Conservation (phyloP, 495 filamentous ascomycete species). For the Aspergillus indologenus region DNA sequence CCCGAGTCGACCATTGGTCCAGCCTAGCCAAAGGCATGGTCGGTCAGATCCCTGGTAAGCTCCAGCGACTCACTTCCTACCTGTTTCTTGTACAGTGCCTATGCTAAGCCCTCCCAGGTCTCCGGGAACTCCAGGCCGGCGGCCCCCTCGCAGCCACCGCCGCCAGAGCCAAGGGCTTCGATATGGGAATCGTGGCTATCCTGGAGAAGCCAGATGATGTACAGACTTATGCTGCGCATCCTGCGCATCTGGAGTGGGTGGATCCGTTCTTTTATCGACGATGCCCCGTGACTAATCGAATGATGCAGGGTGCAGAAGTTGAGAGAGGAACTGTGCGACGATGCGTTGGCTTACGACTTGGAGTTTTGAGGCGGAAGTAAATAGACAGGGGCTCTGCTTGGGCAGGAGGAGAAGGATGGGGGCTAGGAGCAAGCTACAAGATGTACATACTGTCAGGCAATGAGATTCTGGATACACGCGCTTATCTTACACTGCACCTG, state of each 20-base stretch:
- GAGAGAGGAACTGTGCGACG: constrained; percentile 44
- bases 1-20: constrained; percentile 31
- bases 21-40: constrained; percentile 33
- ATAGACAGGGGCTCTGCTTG: no score
- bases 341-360: constrained; percentile 46
- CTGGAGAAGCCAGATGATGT: constrained; percentile 38
- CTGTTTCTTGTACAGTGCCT: neutral
- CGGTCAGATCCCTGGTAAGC: constrained; percentile 28
- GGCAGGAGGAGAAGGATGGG: no score
- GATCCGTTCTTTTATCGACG: neutral
- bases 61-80: no score
- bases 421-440: no score
- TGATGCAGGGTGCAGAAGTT: constrained; percentile 39
- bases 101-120: constrained; percentile 21
- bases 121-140: constrained; percentile 31
- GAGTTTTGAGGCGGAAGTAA: constrained; percentile 24
- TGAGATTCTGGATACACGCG: no score
- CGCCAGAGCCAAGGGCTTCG: constrained; percentile 40
- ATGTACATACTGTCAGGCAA: no score
- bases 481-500: no score
- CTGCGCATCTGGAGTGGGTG: constrained; percentile 40
- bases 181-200: constrained; percentile 45
- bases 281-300: neutral
- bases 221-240: constrained; percentile 35
- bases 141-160: constrained; percentile 35